Evolutionary conservation across 352 stramenopile genomes (phyloP).

Genomic region (Phytophthora syringae): DNA sequence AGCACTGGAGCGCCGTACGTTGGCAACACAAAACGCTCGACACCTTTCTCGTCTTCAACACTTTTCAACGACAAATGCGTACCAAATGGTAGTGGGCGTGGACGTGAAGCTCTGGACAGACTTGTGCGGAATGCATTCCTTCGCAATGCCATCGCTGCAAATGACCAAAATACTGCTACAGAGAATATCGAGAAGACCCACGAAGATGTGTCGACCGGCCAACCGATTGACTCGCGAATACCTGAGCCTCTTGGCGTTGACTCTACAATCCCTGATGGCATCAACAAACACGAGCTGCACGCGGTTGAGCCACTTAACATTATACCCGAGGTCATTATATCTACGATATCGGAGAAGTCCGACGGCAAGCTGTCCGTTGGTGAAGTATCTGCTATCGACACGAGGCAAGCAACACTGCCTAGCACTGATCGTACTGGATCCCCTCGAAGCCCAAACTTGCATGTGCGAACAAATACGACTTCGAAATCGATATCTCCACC

Average conservation of each 20-base stretch:
- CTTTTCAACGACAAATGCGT: conserved; percentile 59
- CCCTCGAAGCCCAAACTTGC: conserved; percentile 21
- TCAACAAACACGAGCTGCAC: conserved; percentile 4
- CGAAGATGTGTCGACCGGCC: background rate
- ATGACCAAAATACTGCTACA: conserved; percentile 5
- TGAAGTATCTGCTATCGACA: conserved; percentile 22
- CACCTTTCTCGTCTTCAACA: conserved; percentile 37
- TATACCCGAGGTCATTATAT: background rate
- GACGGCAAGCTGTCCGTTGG: background rate
- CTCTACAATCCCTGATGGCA: background rate
- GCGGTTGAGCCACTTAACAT: conserved; percentile 1
- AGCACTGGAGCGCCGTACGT: conserved; percentile 27
- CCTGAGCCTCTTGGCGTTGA: background rate
- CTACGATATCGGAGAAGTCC: conserved; percentile 5
- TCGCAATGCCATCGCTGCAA: conserved; percentile 38
- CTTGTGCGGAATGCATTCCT: conserved; percentile 61
- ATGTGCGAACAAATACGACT: conserved; percentile 9
- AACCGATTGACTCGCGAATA: background rate
- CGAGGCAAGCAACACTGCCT: conserved; percentile 23
- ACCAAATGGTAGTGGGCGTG: conserved; percentile 47
- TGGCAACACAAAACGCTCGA: conserved; percentile 30
- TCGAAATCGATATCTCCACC: conserved; percentile 10
- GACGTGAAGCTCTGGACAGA: conserved; percentile 62
- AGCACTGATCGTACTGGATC: conserved; percentile 9
- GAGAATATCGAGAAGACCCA: background rate